Percentiles rank a stretch among this genome's conserved stretches.
Evolutionary conservation across 2,329 filamentous ascomycete species (phyloP).

Genomic region (Myriosclerotinia scirpicola): DNA sequence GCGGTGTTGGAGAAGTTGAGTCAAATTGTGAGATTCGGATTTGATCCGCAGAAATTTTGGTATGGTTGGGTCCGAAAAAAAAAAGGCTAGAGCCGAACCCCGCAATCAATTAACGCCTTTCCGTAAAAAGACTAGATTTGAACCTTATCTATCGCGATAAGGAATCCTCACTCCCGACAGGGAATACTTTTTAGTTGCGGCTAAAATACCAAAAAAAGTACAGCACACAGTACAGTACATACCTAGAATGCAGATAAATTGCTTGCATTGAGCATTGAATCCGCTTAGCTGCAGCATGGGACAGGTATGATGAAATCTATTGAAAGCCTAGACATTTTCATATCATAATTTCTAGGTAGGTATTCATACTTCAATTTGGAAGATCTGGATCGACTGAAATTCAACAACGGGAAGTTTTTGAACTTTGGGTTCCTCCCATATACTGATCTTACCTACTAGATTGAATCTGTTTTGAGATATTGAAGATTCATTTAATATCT

Average conservation of each 20-base stretch:
- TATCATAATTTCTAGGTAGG: too few species aligned
- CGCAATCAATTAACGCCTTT: conserved; percentile 13
- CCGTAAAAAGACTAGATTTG: background rate
- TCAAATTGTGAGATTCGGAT: conserved; percentile 8
- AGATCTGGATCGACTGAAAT: background rate
- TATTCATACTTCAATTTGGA: too few species aligned
- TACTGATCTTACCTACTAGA: background rate
- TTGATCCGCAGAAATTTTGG: conserved; percentile 20
- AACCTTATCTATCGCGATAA: conserved; percentile 12
- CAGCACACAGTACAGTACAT: background rate
- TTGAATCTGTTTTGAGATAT: background rate
- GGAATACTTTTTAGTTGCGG: conserved; percentile 3
- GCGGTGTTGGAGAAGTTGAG: conserved; percentile 9
- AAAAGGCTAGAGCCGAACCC: conserved; percentile 11
- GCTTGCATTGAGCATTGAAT: conserved; percentile 24
- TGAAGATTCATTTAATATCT: background rate
- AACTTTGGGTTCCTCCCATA: background rate
- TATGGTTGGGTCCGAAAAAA: conserved; percentile 22
- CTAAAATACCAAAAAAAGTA: background rate
- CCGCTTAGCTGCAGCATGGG: conserved; percentile 19
- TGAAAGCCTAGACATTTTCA: background rate
- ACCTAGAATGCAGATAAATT: conserved; percentile 14
- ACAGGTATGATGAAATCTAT: background rate
- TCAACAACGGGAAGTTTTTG: background rate
- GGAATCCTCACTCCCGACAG: conserved; percentile 2